Percentiles rank a stretch among this genome's conserved stretches.
phyloP scores from a whole-genome alignment of 192 early-diverging fungal species.

The Piromyces finnis region DNA sequence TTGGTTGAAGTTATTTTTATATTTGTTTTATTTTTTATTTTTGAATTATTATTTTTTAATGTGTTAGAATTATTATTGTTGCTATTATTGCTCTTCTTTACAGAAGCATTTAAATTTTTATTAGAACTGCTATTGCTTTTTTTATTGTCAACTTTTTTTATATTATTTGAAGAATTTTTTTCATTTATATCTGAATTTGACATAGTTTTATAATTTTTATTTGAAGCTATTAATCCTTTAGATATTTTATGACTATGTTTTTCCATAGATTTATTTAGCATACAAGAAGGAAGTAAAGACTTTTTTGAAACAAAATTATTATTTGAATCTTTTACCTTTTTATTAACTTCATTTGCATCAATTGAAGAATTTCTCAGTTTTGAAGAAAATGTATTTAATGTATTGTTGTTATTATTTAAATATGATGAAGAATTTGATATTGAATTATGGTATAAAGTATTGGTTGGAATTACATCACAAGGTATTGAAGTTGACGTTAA shows the following conservation, averaged over 20 bases:
- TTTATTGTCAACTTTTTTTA: not conserved
- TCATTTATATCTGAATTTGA: not conserved
- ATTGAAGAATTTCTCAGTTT: not conserved
- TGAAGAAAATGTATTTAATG: not conserved
- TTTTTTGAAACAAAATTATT: not conserved
- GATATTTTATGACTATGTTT: not conserved
- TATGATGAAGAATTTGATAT: not conserved
- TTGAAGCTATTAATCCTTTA: not conserved
- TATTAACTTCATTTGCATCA: not conserved
- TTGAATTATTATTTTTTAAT: not conserved
- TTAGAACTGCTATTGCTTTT: not conserved
- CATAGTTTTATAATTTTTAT: not conserved
- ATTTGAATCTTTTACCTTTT: not conserved
- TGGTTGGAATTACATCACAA: not conserved
- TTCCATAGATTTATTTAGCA: not conserved
- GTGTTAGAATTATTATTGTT: not conserved
- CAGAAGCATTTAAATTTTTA: not conserved
- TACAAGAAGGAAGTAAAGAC: not conserved
- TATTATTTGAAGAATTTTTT: not conserved
- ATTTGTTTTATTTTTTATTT: not conserved
- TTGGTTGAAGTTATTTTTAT: not conserved
- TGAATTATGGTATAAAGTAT: not conserved
- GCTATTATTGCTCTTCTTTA: not conserved
- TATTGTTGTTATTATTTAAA: not conserved
- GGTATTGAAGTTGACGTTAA: not conserved